Evolutionary conservation across 202 grass and related monocot species (phyloP), one percentile per base, ranked within the genome.

Genomic region (Bolboschoenoplectus hybrid): DNA sequence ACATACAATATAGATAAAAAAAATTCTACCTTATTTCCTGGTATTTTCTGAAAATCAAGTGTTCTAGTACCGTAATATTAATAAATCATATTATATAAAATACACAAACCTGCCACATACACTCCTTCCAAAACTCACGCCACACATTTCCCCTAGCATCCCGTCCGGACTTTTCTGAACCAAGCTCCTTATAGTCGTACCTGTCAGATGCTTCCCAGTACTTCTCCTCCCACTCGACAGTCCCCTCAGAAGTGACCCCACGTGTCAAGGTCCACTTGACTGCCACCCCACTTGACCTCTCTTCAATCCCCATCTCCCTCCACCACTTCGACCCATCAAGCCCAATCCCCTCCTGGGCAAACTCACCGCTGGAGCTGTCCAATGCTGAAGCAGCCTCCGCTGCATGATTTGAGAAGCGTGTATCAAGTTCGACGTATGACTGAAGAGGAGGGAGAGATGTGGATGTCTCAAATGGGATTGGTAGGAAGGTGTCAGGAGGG

Each of bases 151-250:
- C 97, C 49, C 45, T 77, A 56, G 93, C 93, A 96, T 99, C 97
- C 73, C 93, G 88, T 2, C 97, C 97, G 3, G 93, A 99, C 84
- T 99, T 99, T 89, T 99, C 92, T 6, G 97, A 96, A 60, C 97
- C 97, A 72, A 99, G 67, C 74, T 99, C 97, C 86, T 99, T 99
- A 80, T 94, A 90, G 87, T 96, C 92, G 70, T 90, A 97, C 81
- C 80, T 78, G 81, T 99, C 97, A 61, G 97, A 93, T 75, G 97
- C 97, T 85, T 99, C 97, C 97, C 97, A 99, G 81, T 94, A 99
- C 72, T 99, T 99, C 64, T 99, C 97, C 86, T 97, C 93, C 85
- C 89, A 99, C 90, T 99, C 97, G 26, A 99, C 88, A 88, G 85
- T 86, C 52, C 85, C 93, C 78, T 99, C 97, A 85, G 92, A 89